These are phyloP conservation scores for Aspergillus tamarii DNA, from an alignment of 2,329 filamentous ascomycete genomes.

Conservation along the genomic window DNA sequence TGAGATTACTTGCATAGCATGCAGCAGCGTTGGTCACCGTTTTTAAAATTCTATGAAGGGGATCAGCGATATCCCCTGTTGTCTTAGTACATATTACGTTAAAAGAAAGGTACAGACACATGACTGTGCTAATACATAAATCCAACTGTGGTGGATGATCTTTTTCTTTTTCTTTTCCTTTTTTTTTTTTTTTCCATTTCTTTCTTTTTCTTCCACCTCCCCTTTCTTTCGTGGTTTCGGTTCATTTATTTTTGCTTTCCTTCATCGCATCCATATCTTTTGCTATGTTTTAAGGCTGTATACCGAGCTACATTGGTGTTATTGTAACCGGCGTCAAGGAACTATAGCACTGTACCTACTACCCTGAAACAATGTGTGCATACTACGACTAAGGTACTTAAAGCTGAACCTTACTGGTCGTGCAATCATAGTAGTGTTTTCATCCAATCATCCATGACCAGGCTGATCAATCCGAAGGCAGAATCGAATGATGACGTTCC, in stretches of 20 bases:
- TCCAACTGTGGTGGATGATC: neutral
- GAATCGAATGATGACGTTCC: neutral
- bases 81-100: slow-evolving; percentile 3
- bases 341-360: neutral
- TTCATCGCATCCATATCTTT: neutral
- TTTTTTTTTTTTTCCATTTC: neutral
- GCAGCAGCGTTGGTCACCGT: neutral
- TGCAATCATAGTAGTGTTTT: neutral
- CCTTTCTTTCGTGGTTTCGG: neutral
- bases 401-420: neutral
- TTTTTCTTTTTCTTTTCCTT: neutral
- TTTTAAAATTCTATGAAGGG: neutral
- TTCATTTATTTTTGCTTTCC: neutral
- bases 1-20: neutral
- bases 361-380: neutral
- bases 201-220: neutral
- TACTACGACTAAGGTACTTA: neutral
- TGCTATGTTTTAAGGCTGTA: neutral
- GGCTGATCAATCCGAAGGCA: neutral
- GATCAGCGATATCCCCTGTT: neutral
- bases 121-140: slow-evolving; percentile 1
- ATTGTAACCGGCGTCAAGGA: neutral
- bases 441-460: neutral
- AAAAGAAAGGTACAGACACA: neutral
- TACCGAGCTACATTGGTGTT: neutral